Conservation (phyloP, 169 alveolate genomes). For the Plasmodium chabaudi region DNA sequence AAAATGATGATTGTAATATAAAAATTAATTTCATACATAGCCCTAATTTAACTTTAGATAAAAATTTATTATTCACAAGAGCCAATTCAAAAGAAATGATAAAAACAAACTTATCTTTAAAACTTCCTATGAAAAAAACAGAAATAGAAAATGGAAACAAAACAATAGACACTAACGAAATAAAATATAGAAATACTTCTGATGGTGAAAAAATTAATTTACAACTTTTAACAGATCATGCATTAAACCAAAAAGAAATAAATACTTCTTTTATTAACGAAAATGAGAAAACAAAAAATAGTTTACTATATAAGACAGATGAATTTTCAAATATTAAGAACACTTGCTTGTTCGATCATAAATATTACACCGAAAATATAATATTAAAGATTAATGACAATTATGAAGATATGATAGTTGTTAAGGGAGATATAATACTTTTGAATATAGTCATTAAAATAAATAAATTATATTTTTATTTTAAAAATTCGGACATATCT, state of each 20-base stretch:
- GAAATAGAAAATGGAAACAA: neutral
- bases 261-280: neutral
- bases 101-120: neutral
- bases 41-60: constrained; percentile 12
- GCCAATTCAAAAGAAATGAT: neutral
- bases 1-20: constrained; percentile 12
- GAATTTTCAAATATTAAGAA: neutral
- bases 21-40: constrained; percentile 16
- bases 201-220: neutral
- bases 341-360: constrained; percentile 6
- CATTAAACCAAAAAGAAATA: neutral
- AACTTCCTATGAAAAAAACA: neutral
- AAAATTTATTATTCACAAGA: neutral
- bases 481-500: constrained; percentile 10
- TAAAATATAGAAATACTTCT: neutral
- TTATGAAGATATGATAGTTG: constrained; percentile 5
- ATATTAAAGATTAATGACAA: neutral
- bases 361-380: constrained; percentile 31
- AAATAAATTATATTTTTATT: constrained; percentile 11
- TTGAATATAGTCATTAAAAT: constrained; percentile 19
- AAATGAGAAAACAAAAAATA: neutral
- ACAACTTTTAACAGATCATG: neutral
- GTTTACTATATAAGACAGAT: neutral
- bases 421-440: constrained; percentile 19
- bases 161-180: no score